Evolutionary conservation across 257 asterid genomes (phyloP), one percentile per base, ranked within the genome.

Genomic region (Vinca minor): DNA sequence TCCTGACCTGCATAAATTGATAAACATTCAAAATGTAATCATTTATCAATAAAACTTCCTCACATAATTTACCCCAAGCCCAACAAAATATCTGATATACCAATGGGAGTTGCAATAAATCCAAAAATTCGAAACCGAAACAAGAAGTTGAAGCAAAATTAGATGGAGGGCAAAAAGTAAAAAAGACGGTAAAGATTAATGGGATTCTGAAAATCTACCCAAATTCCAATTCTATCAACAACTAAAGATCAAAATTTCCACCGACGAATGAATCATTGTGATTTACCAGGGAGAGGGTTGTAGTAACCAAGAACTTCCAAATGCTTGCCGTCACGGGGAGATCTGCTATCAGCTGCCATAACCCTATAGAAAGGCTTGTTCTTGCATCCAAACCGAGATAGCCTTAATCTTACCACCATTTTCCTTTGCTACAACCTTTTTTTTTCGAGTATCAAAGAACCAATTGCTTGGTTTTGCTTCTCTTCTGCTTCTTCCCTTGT

Each of bases 281-380:
- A n/a, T n/a, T n/a, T 75, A 93, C 98, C 96, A 26, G 99, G 97
- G 4, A 93, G 81, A 41, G 99, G 97, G 42, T 93, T 87, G 82
- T 87, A 93, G 82, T 93, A 89, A 66, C 98, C 92, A 58, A 89
- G 73, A 62, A 87, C 84, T 81, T 93, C 98, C 77, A 89, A 84
- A 83, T 89, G 98, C 77, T 87, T 93, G 78, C 98, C 98, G 71
- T 89, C 98, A 54, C 98, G 83, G 0, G 98, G 96, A 46, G 95
- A 93, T 74, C 98, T 78, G 81, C 97, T 84, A 64, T 93, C 90
- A 9, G 97, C 97, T 21, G 96, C 98, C 96, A 93, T 89, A 26
- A 93, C 93, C 68, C 96, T 74, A 77, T 89, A 89, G 72, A 85
- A 93, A 14, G 98, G 95, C 72, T 80, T 89, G 86, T 87, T 89